phyloP scores from a whole-genome alignment of 352 stramenopile species.

The Globisporangium spiculum region DNA sequence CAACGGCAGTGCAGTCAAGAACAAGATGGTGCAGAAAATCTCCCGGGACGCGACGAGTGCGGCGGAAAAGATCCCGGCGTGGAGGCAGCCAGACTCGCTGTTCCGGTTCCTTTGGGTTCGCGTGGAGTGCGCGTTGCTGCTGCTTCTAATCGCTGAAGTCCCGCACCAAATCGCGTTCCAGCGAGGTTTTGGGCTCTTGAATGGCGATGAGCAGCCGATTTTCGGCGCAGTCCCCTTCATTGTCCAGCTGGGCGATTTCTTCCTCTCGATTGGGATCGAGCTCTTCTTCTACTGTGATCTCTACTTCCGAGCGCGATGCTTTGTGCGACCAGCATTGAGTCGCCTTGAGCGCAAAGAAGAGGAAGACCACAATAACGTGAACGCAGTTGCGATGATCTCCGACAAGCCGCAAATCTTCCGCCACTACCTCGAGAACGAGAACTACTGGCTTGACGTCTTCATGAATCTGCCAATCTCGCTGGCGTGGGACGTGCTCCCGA shows the following conservation, averaged over 20 bases:
- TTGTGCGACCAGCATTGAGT: conserved; percentile 31
- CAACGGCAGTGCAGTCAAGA: conserved; percentile 31
- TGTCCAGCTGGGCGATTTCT: conserved; percentile 39
- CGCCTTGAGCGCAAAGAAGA: conserved; percentile 14
- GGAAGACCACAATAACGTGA: conserved; percentile 18
- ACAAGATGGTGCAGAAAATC: conserved; percentile 25
- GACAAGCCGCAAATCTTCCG: conserved; percentile 25
- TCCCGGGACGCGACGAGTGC: conserved; percentile 4
- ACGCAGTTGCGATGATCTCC: conserved; percentile 14
- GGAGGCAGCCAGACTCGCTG: conserved; percentile 28
- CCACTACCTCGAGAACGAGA: conserved; percentile 44
- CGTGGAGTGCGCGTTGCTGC: conserved; percentile 27
- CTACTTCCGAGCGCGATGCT: conserved; percentile 38
- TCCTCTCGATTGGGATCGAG: conserved; percentile 35
- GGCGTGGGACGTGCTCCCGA: conserved; percentile 57
- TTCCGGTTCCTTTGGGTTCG: conserved; percentile 32
- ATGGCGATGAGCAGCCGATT: conserved; percentile 14
- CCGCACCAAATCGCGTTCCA: conserved; percentile 48
- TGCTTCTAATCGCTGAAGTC: conserved; percentile 38
- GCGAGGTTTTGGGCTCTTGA: conserved; percentile 41
- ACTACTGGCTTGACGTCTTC: conserved; percentile 30
- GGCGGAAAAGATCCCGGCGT: conserved; percentile 13
- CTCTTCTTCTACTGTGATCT: conserved; percentile 61
- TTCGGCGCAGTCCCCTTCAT: conserved; percentile 31
- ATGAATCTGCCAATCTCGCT: conserved; percentile 40